Percentiles rank a stretch among this genome's conserved stretches.
Evolutionary conservation across 306 rosid genomes (phyloP).

Genomic region (Cucurbita moschata): DNA sequence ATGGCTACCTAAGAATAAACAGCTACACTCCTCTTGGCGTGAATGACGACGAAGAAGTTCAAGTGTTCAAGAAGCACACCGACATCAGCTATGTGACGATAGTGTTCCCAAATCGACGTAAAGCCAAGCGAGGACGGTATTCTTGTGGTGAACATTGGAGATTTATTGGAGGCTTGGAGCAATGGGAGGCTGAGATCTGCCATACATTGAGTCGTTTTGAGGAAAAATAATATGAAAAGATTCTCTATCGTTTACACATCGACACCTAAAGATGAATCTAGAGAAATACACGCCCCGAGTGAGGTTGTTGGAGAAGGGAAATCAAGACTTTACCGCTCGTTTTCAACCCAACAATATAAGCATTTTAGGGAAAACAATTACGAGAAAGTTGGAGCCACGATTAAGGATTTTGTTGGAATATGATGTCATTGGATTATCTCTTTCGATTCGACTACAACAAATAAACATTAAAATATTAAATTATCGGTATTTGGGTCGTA

Average conservation of each 20-base stretch:
- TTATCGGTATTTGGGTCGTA: too few relatives aligned
- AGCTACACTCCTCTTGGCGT: constrained; percentile 37
- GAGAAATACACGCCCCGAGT: constrained; percentile 35
- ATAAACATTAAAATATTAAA: too few relatives aligned
- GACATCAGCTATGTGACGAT: constrained; percentile 67
- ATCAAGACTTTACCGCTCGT: constrained; percentile 30
- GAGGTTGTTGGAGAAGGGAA: constrained; percentile 48
- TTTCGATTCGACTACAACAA: too few relatives aligned
- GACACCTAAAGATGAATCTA: constrained; percentile 45
- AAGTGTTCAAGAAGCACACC: constrained; percentile 68
- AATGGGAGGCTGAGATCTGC: constrained; percentile 51
- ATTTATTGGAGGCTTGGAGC: constrained; percentile 69
- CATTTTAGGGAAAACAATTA: too few relatives aligned
- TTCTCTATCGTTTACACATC: constrained; percentile 61
- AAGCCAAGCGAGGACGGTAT: constrained; percentile 30
- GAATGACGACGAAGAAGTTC: constrained; percentile 14
- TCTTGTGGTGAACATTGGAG: constrained; percentile 61
- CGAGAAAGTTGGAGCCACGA: too few relatives aligned
- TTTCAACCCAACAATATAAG: too few relatives aligned
- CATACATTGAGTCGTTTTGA: constrained; percentile 59
- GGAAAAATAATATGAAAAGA: constrained; percentile 19
- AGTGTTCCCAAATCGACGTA: constrained; percentile 50
- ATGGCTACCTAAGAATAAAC: constrained; percentile 58
- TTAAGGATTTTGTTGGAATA: too few relatives aligned
- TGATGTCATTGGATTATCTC: too few relatives aligned